Base-by-base conservation (phyloP, 2,329 filamentous ascomycete species). In the Cryphonectria nitschkei region DNA sequence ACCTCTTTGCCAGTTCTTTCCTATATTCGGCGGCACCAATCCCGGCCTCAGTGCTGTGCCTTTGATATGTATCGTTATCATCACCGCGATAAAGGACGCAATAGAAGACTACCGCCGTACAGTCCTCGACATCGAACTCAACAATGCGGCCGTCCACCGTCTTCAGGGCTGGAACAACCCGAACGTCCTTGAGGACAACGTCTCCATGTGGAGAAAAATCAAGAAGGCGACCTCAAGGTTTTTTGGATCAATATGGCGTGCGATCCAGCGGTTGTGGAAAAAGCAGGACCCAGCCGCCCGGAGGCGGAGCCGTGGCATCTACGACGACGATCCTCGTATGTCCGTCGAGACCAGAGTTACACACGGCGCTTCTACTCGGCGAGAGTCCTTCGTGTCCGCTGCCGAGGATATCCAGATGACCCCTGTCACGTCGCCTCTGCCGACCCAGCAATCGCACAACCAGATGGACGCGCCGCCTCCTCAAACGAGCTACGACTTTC, bases 21-120 rank as follows among this genome's bases (percentile, higher is more conserved):
- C 94, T 73, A 97, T 99, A 74, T 99, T 99, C 79, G 96, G 96
- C 77, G 95, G 92, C 73, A 88, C 89, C 43, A 97, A 98, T 78
- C 95, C 96, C 26, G 96, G 93, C 56, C 85, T 99, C 58, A 95
- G 94, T 78, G 90, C 95, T 6, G 94, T 96, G 32, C 96, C 96
- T 68, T 85, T 99, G 74, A 98, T 99, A 75, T 91, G 97, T 77
- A 98, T 99, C 81, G 86, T 99, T 68, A 83, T 88, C 72, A 88
- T 98, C 68, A 99, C 96, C 1, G 91, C 94, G 39, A 88, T 98
- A 80, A 99, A 98, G 81, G 96, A 99, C 79, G 96, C 91, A 26
- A 91, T 98, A 74, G 96, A 99, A 82, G 96, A 99, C 82, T 98
- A 94, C 85, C 89, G 96, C 76, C 88, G 96, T 81, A 98, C 95